phyloP scores from a whole-genome alignment of 1,284 basidiomycete genomes.

The Ganoderma boninense region DNA sequence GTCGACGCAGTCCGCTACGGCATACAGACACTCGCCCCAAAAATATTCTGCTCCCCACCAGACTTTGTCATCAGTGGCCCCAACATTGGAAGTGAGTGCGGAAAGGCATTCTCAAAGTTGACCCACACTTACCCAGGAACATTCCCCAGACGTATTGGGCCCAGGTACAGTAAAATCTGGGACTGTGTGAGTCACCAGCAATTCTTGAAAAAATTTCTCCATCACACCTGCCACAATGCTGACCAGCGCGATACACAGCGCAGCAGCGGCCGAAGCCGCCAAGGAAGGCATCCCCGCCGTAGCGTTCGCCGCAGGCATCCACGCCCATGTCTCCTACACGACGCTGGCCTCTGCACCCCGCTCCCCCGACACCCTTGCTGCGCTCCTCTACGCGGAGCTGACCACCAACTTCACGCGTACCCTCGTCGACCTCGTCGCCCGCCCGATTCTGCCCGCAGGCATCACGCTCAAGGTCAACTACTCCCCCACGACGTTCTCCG shows the following conservation, averaged over 20 bases:
- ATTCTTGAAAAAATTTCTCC: too few species aligned
- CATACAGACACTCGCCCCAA: conserved; percentile 54
- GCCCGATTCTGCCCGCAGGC: conserved; percentile 49
- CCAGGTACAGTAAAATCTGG: conserved; percentile 49
- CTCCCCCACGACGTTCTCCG: conserved; percentile 42
- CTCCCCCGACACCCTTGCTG: conserved; percentile 44
- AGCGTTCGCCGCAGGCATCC: conserved; percentile 56
- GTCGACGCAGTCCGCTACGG: conserved; percentile 55
- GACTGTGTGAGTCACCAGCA: conserved; percentile 51
- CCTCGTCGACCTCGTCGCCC: conserved; percentile 43
- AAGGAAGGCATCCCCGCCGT: conserved; percentile 56
- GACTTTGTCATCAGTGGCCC: conserved; percentile 60
- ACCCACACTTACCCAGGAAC: background rate
- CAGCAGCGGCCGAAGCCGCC: conserved; percentile 56
- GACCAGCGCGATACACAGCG: conserved; percentile 42
- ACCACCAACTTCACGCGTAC: conserved; percentile 49
- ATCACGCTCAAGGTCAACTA: conserved; percentile 61
- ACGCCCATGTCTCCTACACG: conserved; percentile 54
- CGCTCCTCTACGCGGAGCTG: conserved; percentile 51
- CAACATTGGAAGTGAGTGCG: conserved; percentile 55
- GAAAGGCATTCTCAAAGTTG: too few species aligned
- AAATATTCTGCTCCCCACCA: conserved; percentile 51
- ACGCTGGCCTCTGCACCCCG: conserved; percentile 48
- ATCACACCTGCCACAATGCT: too few species aligned
- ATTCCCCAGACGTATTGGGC: conserved; percentile 49